Conservation (phyloP, 2,329 filamentous ascomycete genomes). For the Huntiella abstrusa region DNA sequence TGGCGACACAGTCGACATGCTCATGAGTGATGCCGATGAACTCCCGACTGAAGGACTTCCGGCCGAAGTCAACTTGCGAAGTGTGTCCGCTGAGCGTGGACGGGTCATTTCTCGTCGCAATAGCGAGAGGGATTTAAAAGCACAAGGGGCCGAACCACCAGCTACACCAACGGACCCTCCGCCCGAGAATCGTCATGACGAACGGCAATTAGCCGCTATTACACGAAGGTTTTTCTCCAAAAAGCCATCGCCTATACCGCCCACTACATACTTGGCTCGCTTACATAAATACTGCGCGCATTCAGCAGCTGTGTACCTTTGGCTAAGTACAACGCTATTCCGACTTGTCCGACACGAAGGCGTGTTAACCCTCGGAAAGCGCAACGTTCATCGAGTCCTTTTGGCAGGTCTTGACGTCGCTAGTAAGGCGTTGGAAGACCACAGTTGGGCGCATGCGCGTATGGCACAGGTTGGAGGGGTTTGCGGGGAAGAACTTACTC, state of each 20-base stretch:
- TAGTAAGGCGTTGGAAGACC: conserved; percentile 88
- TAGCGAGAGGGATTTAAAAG: conserved; percentile 31
- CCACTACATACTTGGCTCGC: conserved; percentile 70
- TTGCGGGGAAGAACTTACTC: conserved; percentile 58
- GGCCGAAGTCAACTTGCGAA: conserved; percentile 35
- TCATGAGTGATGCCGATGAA: conserved; percentile 57
- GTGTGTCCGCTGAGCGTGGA: conserved; percentile 43
- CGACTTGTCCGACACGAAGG: conserved; percentile 57
- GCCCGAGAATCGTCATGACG: neutral
- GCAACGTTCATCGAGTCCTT: conserved; percentile 73
- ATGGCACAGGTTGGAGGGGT: conserved; percentile 82
- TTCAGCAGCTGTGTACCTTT: conserved; percentile 78
- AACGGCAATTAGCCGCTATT: conserved; percentile 47
- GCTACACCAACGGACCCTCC: neutral
- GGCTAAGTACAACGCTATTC: conserved; percentile 51
- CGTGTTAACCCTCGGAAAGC: conserved; percentile 59
- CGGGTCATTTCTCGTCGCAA: conserved; percentile 35
- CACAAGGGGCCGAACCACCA: neutral
- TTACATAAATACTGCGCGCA: conserved; percentile 85
- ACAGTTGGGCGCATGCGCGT: conserved; percentile 67
- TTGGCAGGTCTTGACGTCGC: conserved; percentile 72
- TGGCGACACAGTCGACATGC: conserved; percentile 48
- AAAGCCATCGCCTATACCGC: conserved; percentile 59
- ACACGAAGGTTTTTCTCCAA: conserved; percentile 90
- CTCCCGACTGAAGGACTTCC: conserved; percentile 27